Evolutionary conservation across 345 rosid genomes (phyloP).

Genomic region (Eucalyptus brandiana): DNA sequence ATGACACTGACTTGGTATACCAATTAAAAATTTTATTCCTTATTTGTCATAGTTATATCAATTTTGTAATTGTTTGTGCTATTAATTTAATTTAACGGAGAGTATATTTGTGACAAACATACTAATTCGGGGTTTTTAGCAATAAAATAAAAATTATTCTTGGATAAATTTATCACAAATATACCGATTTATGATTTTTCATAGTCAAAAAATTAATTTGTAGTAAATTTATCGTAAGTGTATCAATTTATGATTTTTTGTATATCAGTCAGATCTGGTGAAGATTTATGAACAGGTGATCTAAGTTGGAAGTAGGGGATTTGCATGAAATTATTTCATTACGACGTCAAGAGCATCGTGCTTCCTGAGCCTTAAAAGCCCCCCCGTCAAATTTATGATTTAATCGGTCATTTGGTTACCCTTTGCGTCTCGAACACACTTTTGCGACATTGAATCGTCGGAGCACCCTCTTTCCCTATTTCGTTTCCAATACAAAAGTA

Average conservation of each 20-base stretch:
- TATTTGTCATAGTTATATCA: fast-evolving
- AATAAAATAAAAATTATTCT: no score
- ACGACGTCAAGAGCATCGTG: not conserved
- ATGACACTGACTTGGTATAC: fast-evolving
- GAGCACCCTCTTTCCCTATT: not conserved
- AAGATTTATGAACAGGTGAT: not conserved
- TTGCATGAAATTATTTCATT: not conserved
- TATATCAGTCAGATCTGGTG: fast-evolving
- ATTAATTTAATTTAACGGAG: no score
- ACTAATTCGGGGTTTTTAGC: no score
- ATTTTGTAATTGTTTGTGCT: no score
- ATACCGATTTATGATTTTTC: fast-evolving
- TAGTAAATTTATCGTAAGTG: no score
- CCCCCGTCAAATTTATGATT: not conserved
- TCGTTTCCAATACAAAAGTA: not conserved
- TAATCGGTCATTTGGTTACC: not conserved
- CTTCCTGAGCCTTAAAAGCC: not conserved
- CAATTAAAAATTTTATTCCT: no score
- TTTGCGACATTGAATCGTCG: not conserved
- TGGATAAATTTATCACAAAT: fast-evolving
- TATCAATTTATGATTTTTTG: no score
- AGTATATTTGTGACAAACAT: no score
- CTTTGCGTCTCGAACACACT: not conserved
- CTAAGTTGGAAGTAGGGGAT: not conserved
- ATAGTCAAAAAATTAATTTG: no score